Conservation (phyloP, 345 rosid species). For the Leavenworthia alabamica region DNA sequence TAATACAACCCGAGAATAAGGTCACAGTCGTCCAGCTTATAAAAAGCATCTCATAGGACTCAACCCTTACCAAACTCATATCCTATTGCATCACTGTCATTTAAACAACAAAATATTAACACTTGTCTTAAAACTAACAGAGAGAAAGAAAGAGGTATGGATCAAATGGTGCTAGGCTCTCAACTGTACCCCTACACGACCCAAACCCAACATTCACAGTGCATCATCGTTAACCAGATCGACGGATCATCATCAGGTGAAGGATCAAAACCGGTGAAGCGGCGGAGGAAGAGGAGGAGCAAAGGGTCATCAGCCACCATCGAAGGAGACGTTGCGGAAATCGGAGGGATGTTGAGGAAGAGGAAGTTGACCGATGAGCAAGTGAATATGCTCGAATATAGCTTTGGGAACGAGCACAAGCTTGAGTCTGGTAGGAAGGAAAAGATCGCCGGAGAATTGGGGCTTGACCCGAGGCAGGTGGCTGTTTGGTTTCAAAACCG, state of each 20-base stretch:
- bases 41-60: constrained; percentile 26
- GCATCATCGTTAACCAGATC: constrained; percentile 16
- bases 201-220: constrained; percentile 1
- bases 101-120: constrained; percentile 21
- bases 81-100: constrained; percentile 13
- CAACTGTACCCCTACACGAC: constrained; percentile 20
- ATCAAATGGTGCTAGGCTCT: constrained; percentile 12
- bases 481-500: constrained; percentile 99
- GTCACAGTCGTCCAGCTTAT: constrained; percentile 19
- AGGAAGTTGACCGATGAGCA: constrained; percentile 70
- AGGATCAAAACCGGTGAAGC: constrained; percentile 34
- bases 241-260: constrained; percentile 37
- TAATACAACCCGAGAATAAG: constrained; percentile 1
- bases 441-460: constrained; percentile 66
- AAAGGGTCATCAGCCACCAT: constrained; percentile 26
- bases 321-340: constrained; percentile 27
- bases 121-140: constrained; percentile 12
- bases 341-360: constrained; percentile 39
- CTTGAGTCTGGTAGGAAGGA: constrained; percentile 81
- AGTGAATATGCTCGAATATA: constrained; percentile 52
- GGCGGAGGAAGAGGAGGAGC: constrained; percentile 55
- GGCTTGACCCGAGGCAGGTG: constrained; percentile 87
- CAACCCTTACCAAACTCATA: constrained; percentile 25
- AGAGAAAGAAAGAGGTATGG: not conserved
- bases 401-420: constrained; percentile 69